Conservation (phyloP, 2,329 filamentous ascomycete species). For the Monosporascus sp. region DNA sequence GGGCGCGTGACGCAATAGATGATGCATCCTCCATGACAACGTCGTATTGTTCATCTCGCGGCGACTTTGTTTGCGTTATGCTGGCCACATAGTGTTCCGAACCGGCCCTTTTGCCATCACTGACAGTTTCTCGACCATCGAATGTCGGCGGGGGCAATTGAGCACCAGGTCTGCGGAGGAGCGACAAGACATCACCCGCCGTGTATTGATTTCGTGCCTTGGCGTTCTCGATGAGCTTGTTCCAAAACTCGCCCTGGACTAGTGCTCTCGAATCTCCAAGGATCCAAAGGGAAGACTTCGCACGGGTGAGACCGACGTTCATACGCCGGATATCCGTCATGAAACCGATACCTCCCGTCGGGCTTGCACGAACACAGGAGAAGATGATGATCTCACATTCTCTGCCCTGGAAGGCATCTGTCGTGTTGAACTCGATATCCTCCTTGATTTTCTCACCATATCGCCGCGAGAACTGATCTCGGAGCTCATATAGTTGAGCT, state of each 20-base stretch:
- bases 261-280: slow-evolving; percentile 86
- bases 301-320: slow-evolving; percentile 97
- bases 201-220: slow-evolving; percentile 71
- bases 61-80: neutral
- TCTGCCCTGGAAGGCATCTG: slow-evolving; percentile 93
- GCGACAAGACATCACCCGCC: slow-evolving; percentile 49
- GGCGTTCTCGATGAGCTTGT: slow-evolving; percentile 77
- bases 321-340: slow-evolving; percentile 97
- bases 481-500: slow-evolving; percentile 78
- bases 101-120: neutral
- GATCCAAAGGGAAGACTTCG: slow-evolving; percentile 95
- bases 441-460: slow-evolving; percentile 74
- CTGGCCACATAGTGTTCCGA: neutral
- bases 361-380: slow-evolving; percentile 89
- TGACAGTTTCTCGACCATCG: neutral
- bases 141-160: slow-evolving; percentile 24
- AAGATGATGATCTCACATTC: slow-evolving; percentile 99
- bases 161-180: slow-evolving; percentile 40
- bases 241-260: slow-evolving; percentile 86
- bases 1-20: slow-evolving; percentile 1
- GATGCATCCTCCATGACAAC: slow-evolving; percentile 24
- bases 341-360: slow-evolving; percentile 96
- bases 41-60: slow-evolving; percentile 8
- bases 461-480: slow-evolving; percentile 61
- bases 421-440: slow-evolving; percentile 94